Conservation (phyloP, 2,329 filamentous ascomycete species). For the Arthrobotrys megalospora region DNA sequence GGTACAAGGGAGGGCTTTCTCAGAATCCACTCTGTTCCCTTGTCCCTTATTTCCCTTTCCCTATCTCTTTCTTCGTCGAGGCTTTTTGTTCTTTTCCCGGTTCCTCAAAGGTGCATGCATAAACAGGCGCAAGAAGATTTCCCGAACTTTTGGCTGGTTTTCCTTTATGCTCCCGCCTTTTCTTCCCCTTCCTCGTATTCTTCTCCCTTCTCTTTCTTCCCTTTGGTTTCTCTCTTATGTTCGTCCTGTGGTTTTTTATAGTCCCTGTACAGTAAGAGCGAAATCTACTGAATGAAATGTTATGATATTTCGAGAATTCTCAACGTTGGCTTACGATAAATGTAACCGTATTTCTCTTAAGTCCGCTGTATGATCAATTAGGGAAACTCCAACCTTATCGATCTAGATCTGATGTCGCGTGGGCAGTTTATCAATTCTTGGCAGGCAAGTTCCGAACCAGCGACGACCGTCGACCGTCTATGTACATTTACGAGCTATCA, state of each 20-base stretch:
- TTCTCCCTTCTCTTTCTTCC: slow-evolving; percentile 6
- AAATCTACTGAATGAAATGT: slow-evolving; percentile 46
- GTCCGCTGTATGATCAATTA: not conserved
- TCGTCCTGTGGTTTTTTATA: slow-evolving; percentile 19
- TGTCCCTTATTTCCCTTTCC: not conserved
- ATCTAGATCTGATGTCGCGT: slow-evolving; percentile 2
- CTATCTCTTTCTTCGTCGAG: slow-evolving; percentile 15
- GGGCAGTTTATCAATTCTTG: slow-evolving; percentile 3
- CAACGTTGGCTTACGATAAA: no score
- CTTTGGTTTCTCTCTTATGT: slow-evolving; percentile 4
- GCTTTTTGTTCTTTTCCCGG: slow-evolving; percentile 27
- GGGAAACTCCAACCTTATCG: not conserved
- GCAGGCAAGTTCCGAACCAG: slow-evolving; percentile 39
- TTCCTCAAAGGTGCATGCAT: slow-evolving; percentile 60
- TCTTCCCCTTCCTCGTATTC: slow-evolving; percentile 5
- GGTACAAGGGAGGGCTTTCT: not conserved
- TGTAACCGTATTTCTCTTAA: no score
- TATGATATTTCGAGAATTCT: slow-evolving; percentile 8
- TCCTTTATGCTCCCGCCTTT: slow-evolving; percentile 32
- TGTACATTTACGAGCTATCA: not conserved
- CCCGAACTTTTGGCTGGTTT: slow-evolving; percentile 45
- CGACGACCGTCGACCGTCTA: not conserved
- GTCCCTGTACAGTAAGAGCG: slow-evolving; percentile 58
- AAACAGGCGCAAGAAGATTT: slow-evolving; percentile 61
- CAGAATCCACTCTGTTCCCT: slow-evolving; percentile 1